Percentiles rank a stretch among this genome's conserved stretches.
phyloP scores from a whole-genome alignment of 768 basidiomycete species.

The Tubosaeta brunneosetosa region DNA sequence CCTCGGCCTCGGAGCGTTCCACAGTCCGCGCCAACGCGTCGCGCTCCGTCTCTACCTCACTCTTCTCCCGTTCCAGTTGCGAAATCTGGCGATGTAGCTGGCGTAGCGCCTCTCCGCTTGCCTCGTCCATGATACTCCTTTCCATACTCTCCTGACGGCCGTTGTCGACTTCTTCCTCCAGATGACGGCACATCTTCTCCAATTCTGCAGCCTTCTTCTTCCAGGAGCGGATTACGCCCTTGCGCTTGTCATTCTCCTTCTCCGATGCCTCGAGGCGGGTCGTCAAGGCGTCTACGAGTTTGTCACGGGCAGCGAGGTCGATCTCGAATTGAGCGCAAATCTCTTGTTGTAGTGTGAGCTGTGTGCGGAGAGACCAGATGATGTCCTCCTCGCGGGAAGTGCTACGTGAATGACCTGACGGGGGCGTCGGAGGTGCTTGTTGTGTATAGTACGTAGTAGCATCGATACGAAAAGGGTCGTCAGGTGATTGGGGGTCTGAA shows the following conservation, averaged over 20 bases:
- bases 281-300: slow-evolving; percentile 58
- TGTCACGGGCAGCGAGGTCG: slow-evolving; percentile 69
- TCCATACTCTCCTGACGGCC: slow-evolving; percentile 79
- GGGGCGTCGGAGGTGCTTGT: slow-evolving; percentile 64
- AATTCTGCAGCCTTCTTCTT: slow-evolving; percentile 76
- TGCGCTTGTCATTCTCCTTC: slow-evolving; percentile 60
- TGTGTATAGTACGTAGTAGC: slow-evolving; percentile 77
- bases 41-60: slow-evolving; percentile 44
- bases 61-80: slow-evolving; percentile 65
- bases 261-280: slow-evolving; percentile 52
- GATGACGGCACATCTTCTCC: slow-evolving; percentile 57
- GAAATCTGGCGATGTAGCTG: slow-evolving; percentile 78
- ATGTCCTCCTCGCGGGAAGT: slow-evolving; percentile 68
- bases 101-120: slow-evolving; percentile 72
- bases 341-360: slow-evolving; percentile 70
- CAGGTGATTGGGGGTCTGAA: slow-evolving; percentile 31
- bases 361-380: slow-evolving; percentile 70
- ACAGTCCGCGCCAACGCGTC: slow-evolving; percentile 28
- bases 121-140: slow-evolving; percentile 78
- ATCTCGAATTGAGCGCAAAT: slow-evolving; percentile 72
- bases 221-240: slow-evolving; percentile 52
- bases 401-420: slow-evolving; percentile 51
- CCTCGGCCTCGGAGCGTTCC: slow-evolving; percentile 54
- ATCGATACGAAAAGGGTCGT: slow-evolving; percentile 72
- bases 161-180: slow-evolving; percentile 86